Percentiles rank a stretch among this genome's conserved stretches.
Evolutionary conservation across 108 stramenopile genomes (phyloP).

Genomic region (Cylindrotheca closterium): DNA sequence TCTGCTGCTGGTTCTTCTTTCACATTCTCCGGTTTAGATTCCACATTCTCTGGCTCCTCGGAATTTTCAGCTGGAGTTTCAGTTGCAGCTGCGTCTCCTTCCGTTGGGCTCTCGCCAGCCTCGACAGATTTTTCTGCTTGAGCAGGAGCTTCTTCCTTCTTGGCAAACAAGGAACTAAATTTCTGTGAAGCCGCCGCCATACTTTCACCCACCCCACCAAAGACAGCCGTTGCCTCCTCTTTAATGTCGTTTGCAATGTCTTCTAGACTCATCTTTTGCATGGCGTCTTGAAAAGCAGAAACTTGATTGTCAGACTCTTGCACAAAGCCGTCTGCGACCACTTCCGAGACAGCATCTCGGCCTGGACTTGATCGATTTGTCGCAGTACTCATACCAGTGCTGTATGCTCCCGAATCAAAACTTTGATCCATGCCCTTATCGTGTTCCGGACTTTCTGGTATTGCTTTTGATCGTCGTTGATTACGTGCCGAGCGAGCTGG

Average conservation of each 20-base stretch:
- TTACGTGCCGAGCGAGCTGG: not conserved
- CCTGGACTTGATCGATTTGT: not conserved
- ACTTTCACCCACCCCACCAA: constrained; percentile 7
- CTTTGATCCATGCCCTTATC: not conserved
- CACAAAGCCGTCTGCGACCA: constrained; percentile 33
- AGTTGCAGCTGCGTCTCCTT: not conserved
- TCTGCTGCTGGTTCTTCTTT: no score
- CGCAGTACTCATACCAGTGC: not conserved
- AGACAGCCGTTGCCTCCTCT: constrained; percentile 21
- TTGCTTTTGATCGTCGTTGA: not conserved
- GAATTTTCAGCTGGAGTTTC: not conserved
- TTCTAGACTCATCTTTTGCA: constrained; percentile 17
- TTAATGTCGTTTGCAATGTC: constrained; percentile 31
- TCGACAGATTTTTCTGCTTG: no score
- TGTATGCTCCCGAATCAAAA: not conserved
- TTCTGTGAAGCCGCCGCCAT: not conserved
- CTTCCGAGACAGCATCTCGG: not conserved
- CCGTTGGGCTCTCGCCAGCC: not conserved
- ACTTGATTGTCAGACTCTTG: constrained; percentile 28
- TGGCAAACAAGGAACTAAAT: not conserved
- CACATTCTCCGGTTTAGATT: no score
- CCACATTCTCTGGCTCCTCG: not conserved
- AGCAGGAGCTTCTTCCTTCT: not conserved
- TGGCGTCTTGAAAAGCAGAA: constrained; percentile 12
- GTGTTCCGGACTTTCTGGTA: not conserved